Evolutionary conservation across 78 protist genomes (phyloP), one percentile per base, ranked within the genome.

Genomic region (Dictyostelium brefeldianum): DNA sequence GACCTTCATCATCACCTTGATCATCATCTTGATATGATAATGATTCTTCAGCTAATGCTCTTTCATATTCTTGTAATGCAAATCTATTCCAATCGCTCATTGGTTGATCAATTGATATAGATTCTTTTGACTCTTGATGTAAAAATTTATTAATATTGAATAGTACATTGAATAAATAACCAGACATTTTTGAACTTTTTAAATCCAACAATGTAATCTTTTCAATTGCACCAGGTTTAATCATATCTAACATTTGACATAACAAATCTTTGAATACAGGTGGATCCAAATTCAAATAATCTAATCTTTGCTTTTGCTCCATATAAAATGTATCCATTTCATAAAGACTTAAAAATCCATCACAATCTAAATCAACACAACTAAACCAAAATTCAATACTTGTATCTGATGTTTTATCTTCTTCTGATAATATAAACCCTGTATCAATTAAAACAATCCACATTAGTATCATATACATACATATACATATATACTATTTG

Each of bases 11-110:
- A 36, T 89, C 29, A 8, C 29, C 62, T 20, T 51, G 75, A 46
- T 65, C 78, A 25, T 81, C 89, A n/a, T 90, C 89, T n/a, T 53
- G 27, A 62, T 89, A 90, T 18, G 75, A 92, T 25, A 29, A 17
- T 4, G 78, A 43, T 29, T 84, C 92, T 62, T 78, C 81, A 1
- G 96, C 59, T 53, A 98, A 93, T 8, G 93, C 93, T 47, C 89
- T 89, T 51, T 96, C 98, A 54, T 98, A 98, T 82, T 98, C 99
- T 8, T 48, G 89, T 20, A 83, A 83, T 15, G 98, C 98, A 80
- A 92, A 98, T 64, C 98, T 93, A 78, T 96, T 96, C 99, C 99
- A 98, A 53, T 96, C 97, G 5, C 96, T 96, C 80, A 82, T 91
- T 36, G 90, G 79, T 50, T 46, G 80, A 29, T 69, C 71, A 22